A percentile compares a stretch with the other conserved stretches of the same genome.
Conservation (phyloP, 2,329 filamentous ascomycete genomes). For the Sporothrix euskadiensis region DNA sequence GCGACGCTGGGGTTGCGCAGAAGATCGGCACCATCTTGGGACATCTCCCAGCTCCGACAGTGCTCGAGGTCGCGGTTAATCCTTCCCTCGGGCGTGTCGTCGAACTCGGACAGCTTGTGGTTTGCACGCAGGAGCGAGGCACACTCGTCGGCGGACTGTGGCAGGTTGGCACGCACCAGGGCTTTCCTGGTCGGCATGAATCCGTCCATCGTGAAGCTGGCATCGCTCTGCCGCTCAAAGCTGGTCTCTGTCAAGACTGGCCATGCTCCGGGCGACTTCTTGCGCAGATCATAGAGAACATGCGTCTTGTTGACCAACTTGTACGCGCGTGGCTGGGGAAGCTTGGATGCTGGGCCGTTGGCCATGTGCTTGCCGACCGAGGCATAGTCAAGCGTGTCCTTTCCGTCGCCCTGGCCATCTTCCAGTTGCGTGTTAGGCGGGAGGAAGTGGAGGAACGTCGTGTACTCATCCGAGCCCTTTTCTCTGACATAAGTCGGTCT, state of each 20-base stretch:
- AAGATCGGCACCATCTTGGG: conserved; percentile 40
- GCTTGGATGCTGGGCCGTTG: not conserved
- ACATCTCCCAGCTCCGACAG: conserved; percentile 51
- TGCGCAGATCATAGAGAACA: conserved; percentile 9
- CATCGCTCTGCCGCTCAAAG: conserved; percentile 41
- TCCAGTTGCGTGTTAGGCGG: conserved; percentile 30
- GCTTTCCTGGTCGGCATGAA: conserved; percentile 47
- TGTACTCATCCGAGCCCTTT: not conserved
- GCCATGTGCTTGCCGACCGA: not conserved
- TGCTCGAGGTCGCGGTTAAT: conserved; percentile 43
- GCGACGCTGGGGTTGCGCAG: conserved; percentile 40
- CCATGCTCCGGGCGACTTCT: conserved; percentile 18
- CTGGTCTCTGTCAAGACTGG: conserved; percentile 37
- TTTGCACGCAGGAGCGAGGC: conserved; percentile 26
- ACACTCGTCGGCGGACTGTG: conserved; percentile 32
- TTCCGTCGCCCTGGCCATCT: conserved; percentile 7
- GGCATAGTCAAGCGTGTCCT: not conserved
- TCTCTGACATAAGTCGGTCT: not conserved
- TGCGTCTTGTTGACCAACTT: conserved; percentile 17
- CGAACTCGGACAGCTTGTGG: conserved; percentile 28
- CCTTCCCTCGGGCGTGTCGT: not conserved
- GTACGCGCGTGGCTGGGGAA: conserved; percentile 15
- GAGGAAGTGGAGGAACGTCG: conserved; percentile 26
- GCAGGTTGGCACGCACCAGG: conserved; percentile 42
- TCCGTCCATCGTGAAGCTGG: conserved; percentile 47